Evolutionary conservation across 2,329 filamentous ascomycete genomes (phyloP).

Genomic region (Aureobasidium sp.): DNA sequence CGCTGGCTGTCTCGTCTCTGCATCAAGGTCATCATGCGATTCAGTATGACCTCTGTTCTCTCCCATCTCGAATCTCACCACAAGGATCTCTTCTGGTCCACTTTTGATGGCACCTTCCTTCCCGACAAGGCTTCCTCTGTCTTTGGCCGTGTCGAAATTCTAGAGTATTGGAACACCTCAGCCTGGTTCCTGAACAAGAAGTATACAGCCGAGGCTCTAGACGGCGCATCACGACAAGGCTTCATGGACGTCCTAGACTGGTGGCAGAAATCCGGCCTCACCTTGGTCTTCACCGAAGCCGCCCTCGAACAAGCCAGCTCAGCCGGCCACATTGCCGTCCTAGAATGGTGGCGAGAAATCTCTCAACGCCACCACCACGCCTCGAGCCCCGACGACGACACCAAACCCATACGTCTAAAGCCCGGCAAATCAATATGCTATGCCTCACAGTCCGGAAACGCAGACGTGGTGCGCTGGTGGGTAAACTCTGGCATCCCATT

Average conservation of each 20-base stretch:
- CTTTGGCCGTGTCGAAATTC: constrained; percentile 74
- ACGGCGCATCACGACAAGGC: constrained; percentile 78
- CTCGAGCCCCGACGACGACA: constrained; percentile 23
- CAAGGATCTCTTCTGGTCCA: constrained; percentile 75
- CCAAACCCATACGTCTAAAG: constrained; percentile 51
- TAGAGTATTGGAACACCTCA: constrained; percentile 87
- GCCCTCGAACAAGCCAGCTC: constrained; percentile 83
- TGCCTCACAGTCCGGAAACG: constrained; percentile 75
- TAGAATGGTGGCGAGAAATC: constrained; percentile 83
- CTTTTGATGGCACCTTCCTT: constrained; percentile 72
- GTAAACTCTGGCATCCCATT: constrained; percentile 72
- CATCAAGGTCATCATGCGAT: constrained; percentile 86
- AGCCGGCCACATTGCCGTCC: constrained; percentile 74
- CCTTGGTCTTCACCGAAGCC: constrained; percentile 76
- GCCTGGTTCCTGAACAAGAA: constrained; percentile 78
- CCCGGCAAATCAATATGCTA: constrained; percentile 78
- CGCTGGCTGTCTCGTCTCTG: constrained; percentile 72
- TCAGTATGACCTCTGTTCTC: constrained; percentile 73
- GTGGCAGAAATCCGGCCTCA: constrained; percentile 78
- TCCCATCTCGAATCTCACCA: constrained; percentile 61
- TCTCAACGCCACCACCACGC: constrained; percentile 23
- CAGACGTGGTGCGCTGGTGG: constrained; percentile 80
- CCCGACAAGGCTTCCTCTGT: constrained; percentile 83
- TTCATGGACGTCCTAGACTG: constrained; percentile 82
- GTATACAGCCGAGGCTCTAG: constrained; percentile 77